phyloP scores from a whole-genome alignment of 2,329 filamentous ascomycete species.

The Zymoseptoria ardabiliae region DNA sequence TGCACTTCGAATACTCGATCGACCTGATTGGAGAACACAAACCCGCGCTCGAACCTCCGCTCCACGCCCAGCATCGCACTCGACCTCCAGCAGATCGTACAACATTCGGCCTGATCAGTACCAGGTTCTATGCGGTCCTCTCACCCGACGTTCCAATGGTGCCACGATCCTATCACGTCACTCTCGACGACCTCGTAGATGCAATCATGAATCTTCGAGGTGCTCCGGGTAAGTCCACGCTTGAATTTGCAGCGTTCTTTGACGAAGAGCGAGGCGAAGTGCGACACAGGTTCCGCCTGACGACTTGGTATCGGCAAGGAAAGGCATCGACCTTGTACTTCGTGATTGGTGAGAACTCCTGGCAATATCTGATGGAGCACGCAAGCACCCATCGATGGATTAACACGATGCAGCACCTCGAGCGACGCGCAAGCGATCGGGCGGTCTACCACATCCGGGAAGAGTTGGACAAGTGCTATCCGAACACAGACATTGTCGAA shows the following conservation, averaged over 20 bases:
- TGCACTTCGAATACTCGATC: neutral
- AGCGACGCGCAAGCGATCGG: neutral
- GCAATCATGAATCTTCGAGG: neutral
- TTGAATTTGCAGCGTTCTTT: neutral
- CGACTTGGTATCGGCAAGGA: neutral
- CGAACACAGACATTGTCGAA: neutral
- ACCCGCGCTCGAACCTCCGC: neutral
- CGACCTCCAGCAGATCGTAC: neutral
- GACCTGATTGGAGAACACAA: neutral
- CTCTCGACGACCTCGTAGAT: neutral
- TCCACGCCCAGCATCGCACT: neutral
- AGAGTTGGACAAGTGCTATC: neutral
- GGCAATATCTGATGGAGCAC: neutral
- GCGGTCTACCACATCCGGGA: neutral
- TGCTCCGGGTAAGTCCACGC: neutral
- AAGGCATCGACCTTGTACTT: neutral
- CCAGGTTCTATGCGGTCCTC: neutral
- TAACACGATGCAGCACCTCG: neutral
- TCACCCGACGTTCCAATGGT: neutral
- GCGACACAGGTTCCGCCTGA: neutral
- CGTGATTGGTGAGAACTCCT: neutral
- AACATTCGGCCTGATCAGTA: neutral
- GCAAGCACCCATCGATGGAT: neutral
- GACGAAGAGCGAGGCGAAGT: neutral
- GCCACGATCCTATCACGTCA: neutral